Evolutionary conservation across 441 rosid genomes (phyloP).

Genomic region (Macaranga tanarius): DNA sequence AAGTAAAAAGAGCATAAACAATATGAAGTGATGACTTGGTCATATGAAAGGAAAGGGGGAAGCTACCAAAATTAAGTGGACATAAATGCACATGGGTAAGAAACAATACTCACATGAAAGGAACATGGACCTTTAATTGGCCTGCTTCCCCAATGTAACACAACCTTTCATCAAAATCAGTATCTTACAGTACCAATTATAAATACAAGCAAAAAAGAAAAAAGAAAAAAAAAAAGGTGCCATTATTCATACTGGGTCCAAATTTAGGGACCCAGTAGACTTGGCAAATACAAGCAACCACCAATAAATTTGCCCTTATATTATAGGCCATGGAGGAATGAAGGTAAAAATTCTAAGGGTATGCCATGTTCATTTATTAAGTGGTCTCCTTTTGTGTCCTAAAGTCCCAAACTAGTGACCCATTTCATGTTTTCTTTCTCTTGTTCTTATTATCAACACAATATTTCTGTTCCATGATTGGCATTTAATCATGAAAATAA

Average conservation of each 20-base stretch:
- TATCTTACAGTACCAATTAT: neutral
- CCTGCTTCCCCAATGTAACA: neutral
- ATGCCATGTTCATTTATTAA: constrained; percentile 12
- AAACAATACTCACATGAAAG: constrained; percentile 13
- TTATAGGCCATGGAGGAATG: neutral
- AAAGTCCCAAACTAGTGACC: constrained; percentile 7
- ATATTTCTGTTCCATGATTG: constrained; percentile 8
- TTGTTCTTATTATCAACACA: constrained; percentile 2
- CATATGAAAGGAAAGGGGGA: neutral
- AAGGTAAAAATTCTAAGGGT: neutral
- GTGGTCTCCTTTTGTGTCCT: constrained; percentile 2
- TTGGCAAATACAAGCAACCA: neutral
- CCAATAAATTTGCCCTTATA: neutral
- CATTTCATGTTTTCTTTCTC: constrained; percentile 9
- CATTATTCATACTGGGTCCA: constrained; percentile 13
- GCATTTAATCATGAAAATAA: neutral
- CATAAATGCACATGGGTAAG: constrained; percentile 16
- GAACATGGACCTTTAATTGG: neutral
- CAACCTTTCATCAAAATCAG: constrained; percentile 11
- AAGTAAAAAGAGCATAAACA: neutral
- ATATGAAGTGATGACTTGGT: neutral
- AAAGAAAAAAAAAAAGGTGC: neutral
- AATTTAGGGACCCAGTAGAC: constrained; percentile 24
- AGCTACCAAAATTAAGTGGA: neutral
- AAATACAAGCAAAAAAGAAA: neutral